Percentiles rank a stretch among this genome's conserved stretches.
Evolutionary conservation across 1,284 basidiomycete genomes (phyloP).

Genomic region (Microbotryomycetes sp.): DNA sequence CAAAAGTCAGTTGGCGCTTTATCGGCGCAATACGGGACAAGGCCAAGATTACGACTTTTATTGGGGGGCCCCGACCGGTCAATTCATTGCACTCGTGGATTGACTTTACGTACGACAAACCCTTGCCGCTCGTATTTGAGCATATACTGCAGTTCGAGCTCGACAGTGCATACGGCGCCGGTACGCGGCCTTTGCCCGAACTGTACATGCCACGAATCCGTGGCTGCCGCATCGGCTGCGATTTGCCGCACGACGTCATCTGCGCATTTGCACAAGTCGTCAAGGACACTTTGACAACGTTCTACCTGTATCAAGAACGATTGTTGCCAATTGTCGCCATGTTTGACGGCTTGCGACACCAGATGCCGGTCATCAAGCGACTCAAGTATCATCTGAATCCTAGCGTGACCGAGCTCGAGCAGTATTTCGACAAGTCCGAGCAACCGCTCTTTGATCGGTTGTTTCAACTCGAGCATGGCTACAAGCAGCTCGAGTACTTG

Average conservation of each 20-base stretch:
- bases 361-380: neutral
- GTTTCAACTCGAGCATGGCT: neutral
- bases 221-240: neutral
- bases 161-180: neutral
- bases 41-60: neutral
- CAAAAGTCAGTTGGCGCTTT: neutral
- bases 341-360: neutral
- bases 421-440: neutral
- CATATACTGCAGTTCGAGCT: neutral
- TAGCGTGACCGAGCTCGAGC: neutral
- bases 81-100: neutral
- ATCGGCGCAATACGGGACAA: neutral
- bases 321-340: neutral
- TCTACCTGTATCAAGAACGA: neutral
- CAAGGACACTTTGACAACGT: neutral
- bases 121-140: neutral
- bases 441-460: neutral
- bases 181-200: neutral
- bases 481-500: neutral
- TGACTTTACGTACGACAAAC: neutral
- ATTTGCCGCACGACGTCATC: neutral
- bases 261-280: neutral
- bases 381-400: neutral
- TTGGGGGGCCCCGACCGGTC: neutral
- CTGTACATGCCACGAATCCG: neutral